Base-by-base conservation (phyloP, 768 basidiomycete genomes). In the Flagelloscypha sp. region DNA sequence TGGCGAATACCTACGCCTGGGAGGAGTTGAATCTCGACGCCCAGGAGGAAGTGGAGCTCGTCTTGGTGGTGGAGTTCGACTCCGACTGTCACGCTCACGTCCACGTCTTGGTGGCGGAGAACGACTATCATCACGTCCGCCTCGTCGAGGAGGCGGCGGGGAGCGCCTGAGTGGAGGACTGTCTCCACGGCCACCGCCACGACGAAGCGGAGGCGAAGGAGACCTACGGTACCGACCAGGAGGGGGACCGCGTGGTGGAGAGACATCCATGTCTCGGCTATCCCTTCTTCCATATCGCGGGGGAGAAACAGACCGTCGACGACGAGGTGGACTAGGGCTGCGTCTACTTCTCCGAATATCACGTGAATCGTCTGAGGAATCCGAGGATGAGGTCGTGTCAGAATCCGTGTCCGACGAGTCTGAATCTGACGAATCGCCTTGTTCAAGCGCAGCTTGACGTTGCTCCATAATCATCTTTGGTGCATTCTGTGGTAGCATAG, bases 381-480 rank as follows among this genome's bases (percentile, higher is more conserved):
- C 49, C n/a, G 66, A 58, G 11, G 63, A 66, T 8, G 56, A 55
- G 30, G 48, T 48, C 5, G 47, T 49, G 9, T 63, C 62, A 2
- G 66, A 62, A 15, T 56, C 56, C 3, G 65, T 53, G 12, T 53
- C 57, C 1, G 58, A 48, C n/a, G 50, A 50, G 23, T 61, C 62
- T 6, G 62, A 57, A 36, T 58, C 55, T 2, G 59, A 59, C 0
- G 69, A 68, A 44, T 74, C 69, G 0, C 66, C 71, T 15, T 77
- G 84, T 53, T 84, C 85, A 17, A 89, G 68, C 70, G 86, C 79
- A 3, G 85, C 86, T 22, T 86, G 83, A 23, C 89, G 80, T 59
- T 94, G 90, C 52, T 92, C 92, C 80, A 95, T 84, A 50, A 97
- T 89, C 29, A 95, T 59, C 29, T 77, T 74, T 2, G 94, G 94